Percentiles rank a stretch among this genome's conserved stretches.
These are phyloP conservation scores for Hebeloma cylindrosporum DNA, from an alignment of 768 basidiomycete genomes.

Conservation along the genomic window DNA sequence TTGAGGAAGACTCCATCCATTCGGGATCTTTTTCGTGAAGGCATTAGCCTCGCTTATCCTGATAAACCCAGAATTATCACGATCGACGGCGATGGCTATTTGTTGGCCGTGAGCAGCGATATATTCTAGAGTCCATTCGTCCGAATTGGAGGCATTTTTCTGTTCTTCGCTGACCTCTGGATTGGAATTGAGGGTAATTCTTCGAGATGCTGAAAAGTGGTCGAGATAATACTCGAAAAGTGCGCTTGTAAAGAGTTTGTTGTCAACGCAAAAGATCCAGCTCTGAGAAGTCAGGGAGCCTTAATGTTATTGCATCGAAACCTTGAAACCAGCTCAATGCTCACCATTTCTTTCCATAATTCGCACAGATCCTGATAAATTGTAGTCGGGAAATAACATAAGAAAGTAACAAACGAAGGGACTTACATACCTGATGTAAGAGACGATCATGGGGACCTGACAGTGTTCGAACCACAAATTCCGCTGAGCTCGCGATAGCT, in stretches of 20 bases:
- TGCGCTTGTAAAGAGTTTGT: conserved; percentile 10
- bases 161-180: too few relatives aligned
- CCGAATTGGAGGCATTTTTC: too few relatives aligned
- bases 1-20: conserved; percentile 13
- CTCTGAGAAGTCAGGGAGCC: conserved; percentile 1
- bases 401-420: not conserved
- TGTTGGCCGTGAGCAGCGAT: not conserved
- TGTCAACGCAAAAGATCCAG: conserved; percentile 18
- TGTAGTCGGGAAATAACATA: too few relatives aligned
- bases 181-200: too few relatives aligned
- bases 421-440: too few relatives aligned
- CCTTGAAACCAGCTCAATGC: not conserved
- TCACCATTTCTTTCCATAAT: conserved; percentile 15
- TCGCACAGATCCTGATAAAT: too few relatives aligned
- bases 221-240: conserved; percentile 15
- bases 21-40: conserved; percentile 12
- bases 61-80: conserved; percentile 14
- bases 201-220: not conserved
- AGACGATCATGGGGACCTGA: too few relatives aligned
- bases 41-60: conserved; percentile 16
- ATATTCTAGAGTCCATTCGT: conserved; percentile 13
- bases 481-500: conserved; percentile 9
- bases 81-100: conserved; percentile 11
- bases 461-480: conserved; percentile 8
- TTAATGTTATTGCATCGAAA: not conserved